These are phyloP conservation scores for Pestalotiopsis sp. DNA, from an alignment of 2,329 filamentous ascomycete genomes.

Conservation along the genomic window DNA sequence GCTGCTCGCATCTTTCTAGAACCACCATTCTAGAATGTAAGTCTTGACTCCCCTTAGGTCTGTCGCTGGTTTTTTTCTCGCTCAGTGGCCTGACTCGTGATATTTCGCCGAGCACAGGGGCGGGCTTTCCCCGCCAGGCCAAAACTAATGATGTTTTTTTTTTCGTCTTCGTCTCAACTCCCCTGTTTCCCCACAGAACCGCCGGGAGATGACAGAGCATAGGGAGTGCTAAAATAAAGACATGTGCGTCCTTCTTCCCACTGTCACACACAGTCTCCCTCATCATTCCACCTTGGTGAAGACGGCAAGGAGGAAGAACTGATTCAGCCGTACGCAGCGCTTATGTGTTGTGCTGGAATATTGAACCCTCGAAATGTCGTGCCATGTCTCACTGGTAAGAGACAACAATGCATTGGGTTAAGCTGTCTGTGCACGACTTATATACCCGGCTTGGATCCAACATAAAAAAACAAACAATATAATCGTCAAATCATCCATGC, in stretches of 20 bases:
- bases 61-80: not conserved
- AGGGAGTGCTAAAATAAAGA: not conserved
- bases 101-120: slow-evolving; percentile 5
- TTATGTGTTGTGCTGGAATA: not conserved
- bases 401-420: not conserved
- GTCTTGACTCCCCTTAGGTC: not conserved
- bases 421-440: too few species aligned
- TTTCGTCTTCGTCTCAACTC: not conserved
- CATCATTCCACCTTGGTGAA: not conserved
- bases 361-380: not conserved
- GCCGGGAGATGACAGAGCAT: slow-evolving; percentile 9
- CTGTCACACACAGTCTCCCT: not conserved
- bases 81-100: slow-evolving; percentile 1
- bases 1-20: not conserved
- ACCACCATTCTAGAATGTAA: not conserved
- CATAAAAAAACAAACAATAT: not conserved
- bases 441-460: not conserved
- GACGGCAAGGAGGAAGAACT: not conserved
- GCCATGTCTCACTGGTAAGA: not conserved
- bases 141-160: slow-evolving; percentile 9
- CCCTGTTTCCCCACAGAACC: slow-evolving; percentile 8
- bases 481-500: not conserved
- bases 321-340: not conserved
- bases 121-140: slow-evolving; percentile 6
- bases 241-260: not conserved